Evolutionary conservation across 140 eudicot species (phyloP), one percentile per base, ranked within the genome.

Genomic region (Eryngium alpinum): DNA sequence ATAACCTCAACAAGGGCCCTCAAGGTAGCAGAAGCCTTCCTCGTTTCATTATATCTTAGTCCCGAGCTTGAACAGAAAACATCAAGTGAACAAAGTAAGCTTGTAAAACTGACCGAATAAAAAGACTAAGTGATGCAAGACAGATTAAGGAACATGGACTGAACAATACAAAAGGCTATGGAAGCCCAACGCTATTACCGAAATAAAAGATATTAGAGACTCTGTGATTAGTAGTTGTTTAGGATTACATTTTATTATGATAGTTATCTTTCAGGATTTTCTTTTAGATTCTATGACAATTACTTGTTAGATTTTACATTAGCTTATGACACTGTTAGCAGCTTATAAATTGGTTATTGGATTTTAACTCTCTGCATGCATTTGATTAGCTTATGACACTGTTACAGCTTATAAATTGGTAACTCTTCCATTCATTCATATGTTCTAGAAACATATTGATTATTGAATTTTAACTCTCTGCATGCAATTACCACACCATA

Each of bases 1-100:
- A 96, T 84, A 59, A 96, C 99, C 88, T 96, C 99, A 81, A 96
- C 90, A 84, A 96, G 87, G 50, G 98, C 99, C 91, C 97, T 89
- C 90, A 96, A 81, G 72, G 98, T 96, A 62, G 99, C 86, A 87
- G 93, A 91, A 52, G 88, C 96, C 82, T 87, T 91, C 75, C 81
- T 91, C 81, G 87, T 93, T 86, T 92, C 91, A 82, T 79, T 73
- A 81, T 86, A 92, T 83, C 97, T 90, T 80, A 84, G 65, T 81
- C 87, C 93, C 84, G 89, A 85, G 74, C 92, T 87, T 88, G 84
- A 89, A 51, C 52, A 69, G 22, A 33, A 67, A 80, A 31, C 50
- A 70, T 33, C 19, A 25, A 33, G n/a, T 29, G 9, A n/a, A 31
- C 11, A n/a, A 33, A 70, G 22, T 32, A 46, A 69, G 38, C 29